Conservation (phyloP, 352 stramenopile genomes). For the Phytophthora nicotianae region DNA sequence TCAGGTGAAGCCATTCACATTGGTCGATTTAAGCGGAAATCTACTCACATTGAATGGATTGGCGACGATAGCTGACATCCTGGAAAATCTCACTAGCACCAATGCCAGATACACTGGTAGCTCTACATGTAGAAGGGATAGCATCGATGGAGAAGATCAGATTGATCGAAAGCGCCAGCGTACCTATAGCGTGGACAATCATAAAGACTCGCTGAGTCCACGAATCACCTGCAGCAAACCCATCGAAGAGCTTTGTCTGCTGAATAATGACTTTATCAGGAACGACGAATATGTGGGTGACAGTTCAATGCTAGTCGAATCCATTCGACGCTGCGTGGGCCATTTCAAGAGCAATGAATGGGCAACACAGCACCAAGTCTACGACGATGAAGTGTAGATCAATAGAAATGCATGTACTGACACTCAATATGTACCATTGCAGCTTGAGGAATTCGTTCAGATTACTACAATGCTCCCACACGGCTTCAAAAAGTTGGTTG, state of each 20-base stretch:
- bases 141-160: background rate
- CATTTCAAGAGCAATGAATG: conserved; percentile 70
- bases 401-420: conserved; percentile 16
- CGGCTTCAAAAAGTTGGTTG: conserved; percentile 4
- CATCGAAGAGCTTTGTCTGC: conserved; percentile 63
- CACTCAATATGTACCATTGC: conserved; percentile 14
- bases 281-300: conserved; percentile 24
- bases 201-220: conserved; percentile 6
- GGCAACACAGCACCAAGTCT: conserved; percentile 70
- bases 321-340: conserved; percentile 41
- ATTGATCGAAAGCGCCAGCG: conserved; percentile 39
- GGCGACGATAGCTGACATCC: conserved; percentile 39
- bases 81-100: conserved; percentile 25
- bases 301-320: conserved; percentile 31
- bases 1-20: conserved; percentile 40
- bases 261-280: conserved; percentile 74
- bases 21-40: conserved; percentile 78
- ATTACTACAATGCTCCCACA: conserved; percentile 9
- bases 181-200: conserved; percentile 15
- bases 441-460: conserved; percentile 7
- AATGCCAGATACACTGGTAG: conserved; percentile 2
- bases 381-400: conserved; percentile 80
- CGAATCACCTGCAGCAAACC: background rate
- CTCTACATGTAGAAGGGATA: background rate
- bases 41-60: conserved; percentile 65